Percentiles rank a stretch among this genome's conserved stretches.
These are phyloP conservation scores for Porphyrellus sp. DNA, from an alignment of 1,284 basidiomycete species.

Conservation along the genomic window DNA sequence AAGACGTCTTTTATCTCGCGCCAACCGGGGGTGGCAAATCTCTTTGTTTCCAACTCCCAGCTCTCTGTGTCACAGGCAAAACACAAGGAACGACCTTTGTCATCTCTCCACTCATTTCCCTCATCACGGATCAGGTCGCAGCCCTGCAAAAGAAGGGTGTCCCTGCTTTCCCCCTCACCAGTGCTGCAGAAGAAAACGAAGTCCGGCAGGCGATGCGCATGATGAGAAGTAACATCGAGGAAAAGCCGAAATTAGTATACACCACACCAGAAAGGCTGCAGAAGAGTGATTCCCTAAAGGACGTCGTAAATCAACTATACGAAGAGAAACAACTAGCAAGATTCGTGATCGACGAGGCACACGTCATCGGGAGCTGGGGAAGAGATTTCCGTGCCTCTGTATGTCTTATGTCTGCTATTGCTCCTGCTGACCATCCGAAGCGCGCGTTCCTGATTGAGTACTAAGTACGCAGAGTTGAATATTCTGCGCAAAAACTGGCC, in stretches of 20 bases:
- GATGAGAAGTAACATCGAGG: constrained; percentile 37
- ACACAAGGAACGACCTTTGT: constrained; percentile 88
- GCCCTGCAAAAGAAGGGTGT: constrained; percentile 66
- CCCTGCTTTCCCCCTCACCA: constrained; percentile 54
- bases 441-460: constrained; percentile 8
- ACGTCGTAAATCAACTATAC: constrained; percentile 60
- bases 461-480: constrained; percentile 67
- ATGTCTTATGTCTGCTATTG: constrained; percentile 29
- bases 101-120: constrained; percentile 83
- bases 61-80: constrained; percentile 70
- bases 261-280: constrained; percentile 92
- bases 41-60: constrained; percentile 85
- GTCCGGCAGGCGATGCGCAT: constrained; percentile 42
- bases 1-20: constrained; percentile 93
- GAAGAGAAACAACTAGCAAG: constrained; percentile 64
- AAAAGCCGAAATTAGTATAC: constrained; percentile 73
- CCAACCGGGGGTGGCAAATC: constrained; percentile 97
- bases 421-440: background rate
- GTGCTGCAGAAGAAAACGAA: constrained; percentile 55
- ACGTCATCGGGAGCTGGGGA: constrained; percentile 88
- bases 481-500: constrained; percentile 73
- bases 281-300: constrained; percentile 56
- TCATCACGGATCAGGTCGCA: constrained; percentile 89
- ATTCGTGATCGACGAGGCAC: constrained; percentile 96
- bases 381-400: constrained; percentile 79